phyloP scores from a whole-genome alignment of 225 moss, liverwort and hornwort genomes.

The Thuidium tamariscinum region DNA sequence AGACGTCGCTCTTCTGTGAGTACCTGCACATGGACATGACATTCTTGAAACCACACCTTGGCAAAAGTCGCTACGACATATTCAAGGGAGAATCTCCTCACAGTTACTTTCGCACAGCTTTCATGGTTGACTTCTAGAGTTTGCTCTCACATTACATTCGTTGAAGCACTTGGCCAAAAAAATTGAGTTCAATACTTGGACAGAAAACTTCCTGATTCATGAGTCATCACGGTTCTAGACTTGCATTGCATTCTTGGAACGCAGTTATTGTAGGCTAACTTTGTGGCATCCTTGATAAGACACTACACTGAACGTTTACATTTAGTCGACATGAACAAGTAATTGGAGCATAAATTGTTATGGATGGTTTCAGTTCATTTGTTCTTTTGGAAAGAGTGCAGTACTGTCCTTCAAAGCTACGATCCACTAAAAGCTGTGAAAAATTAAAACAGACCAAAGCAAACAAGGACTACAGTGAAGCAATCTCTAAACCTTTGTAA shows the following conservation, averaged over 20 bases:
- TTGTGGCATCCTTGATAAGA: background rate
- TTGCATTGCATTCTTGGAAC: background rate
- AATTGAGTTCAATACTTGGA: background rate
- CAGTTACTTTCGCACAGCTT: background rate
- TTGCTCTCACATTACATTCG: background rate
- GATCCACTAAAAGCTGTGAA: background rate
- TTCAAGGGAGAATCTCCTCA: background rate
- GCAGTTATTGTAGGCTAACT: background rate
- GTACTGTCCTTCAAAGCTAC: background rate
- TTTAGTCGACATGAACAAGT: background rate
- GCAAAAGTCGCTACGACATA: background rate
- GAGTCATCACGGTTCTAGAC: background rate
- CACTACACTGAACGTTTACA: background rate
- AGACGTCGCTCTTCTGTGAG: constrained; percentile 70
- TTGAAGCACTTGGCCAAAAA: background rate
- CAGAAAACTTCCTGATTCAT: background rate
- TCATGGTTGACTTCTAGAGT: background rate
- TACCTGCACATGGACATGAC: constrained; percentile 4
- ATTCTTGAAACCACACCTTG: background rate
- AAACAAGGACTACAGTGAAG: background rate
- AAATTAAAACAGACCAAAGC: background rate
- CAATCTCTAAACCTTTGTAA: background rate
- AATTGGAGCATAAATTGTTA: background rate
- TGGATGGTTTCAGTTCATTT: background rate
- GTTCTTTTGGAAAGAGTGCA: background rate